Evolutionary conservation across 495 filamentous ascomycete genomes (phyloP), one percentile per base, ranked within the genome.

Genomic region (Penicillium argentinense): DNA sequence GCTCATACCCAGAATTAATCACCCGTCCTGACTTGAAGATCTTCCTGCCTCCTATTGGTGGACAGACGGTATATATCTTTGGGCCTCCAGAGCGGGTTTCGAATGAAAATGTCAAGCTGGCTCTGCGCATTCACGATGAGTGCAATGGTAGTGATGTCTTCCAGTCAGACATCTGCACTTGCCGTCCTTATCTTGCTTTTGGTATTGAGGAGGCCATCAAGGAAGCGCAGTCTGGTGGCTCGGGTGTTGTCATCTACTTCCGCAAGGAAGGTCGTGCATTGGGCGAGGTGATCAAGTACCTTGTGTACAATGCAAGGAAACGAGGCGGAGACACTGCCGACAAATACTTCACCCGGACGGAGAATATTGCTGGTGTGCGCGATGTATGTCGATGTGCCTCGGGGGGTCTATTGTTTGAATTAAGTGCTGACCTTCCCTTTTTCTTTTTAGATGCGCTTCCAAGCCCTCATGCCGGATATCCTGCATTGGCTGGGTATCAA

Each of bases 111-210:
- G 88, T 88, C 39, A 82, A 80, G 49, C 77, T 97, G 36, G 86
- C 93, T 21, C 77, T 98, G 49, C 89, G 93, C 40, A 86, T 98
- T 36, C 93, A 98, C 67, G 93, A 98, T 67, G 93, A 97, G 71
- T 91, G 91, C 73, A 97, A 97, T 65, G 92, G 93, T 44, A 91
- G 87, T 66, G 93, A 98, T 76, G 93, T 98, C 42, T 98, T 98
- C 68, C 91, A 95, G 47, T 95, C 89, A 25, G 93, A 98, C 67
- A 98, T 98, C 64, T 98, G 93, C 71, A 98, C 93, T 21, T 97
- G 93, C 68, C 83, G 93, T 32, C 93, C 93, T 24, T 98, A 98
- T 60, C 82, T 98, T 45, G 93, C 95, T 53, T 98, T 93, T 61
- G 93, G 93, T 24, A 91, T 98, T 45, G 89, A 91, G 56, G 93